A percentile compares a stretch with the other conserved stretches of the same genome.
Conservation (phyloP, 1,284 basidiomycete species). For the Trametes hirsuta region DNA sequence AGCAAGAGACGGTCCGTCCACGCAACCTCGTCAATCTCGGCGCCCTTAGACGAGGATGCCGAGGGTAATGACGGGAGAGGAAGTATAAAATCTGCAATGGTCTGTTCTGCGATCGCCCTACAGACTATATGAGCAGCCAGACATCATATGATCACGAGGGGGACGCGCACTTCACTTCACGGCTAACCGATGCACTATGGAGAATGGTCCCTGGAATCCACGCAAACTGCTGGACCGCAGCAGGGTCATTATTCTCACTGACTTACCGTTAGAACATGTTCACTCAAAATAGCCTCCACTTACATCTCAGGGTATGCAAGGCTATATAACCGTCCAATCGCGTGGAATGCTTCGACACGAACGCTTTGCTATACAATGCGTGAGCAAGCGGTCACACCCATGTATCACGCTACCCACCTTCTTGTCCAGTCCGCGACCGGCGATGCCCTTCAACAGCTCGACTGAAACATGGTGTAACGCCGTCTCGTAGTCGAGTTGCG, state of each 20-base stretch:
- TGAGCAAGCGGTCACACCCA: not conserved
- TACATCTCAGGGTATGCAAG: conserved; percentile 91
- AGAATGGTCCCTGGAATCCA: conserved; percentile 92
- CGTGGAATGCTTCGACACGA: conserved; percentile 79
- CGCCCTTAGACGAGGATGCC: conserved; percentile 50
- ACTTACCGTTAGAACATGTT: conserved; percentile 7
- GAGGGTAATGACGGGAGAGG: conserved; percentile 67
- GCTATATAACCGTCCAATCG: conserved; percentile 80
- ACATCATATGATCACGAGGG: not conserved
- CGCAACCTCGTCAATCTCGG: conserved; percentile 73
- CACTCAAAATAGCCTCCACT: conserved; percentile 33
- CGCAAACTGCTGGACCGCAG: conserved; percentile 80
- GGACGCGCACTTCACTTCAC: conserved; percentile 59
- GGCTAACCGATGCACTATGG: conserved; percentile 49
- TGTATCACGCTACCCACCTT: conserved; percentile 55
- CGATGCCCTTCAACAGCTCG: conserved; percentile 65
- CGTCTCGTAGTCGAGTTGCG: conserved; percentile 89
- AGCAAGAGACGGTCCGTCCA: conserved; percentile 88
- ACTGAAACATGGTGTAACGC: conserved; percentile 82
- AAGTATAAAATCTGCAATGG: conserved; percentile 76
- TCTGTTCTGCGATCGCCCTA: conserved; percentile 61
- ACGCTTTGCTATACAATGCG: conserved; percentile 60
- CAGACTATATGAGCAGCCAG: not conserved
- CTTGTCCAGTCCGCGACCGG: conserved; percentile 82
- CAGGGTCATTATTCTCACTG: conserved; percentile 80